Percentiles rank a stretch among this genome's conserved stretches.
phyloP scores from a whole-genome alignment of 2,329 filamentous ascomycete genomes.

The Pestalotiopsis fici region DNA sequence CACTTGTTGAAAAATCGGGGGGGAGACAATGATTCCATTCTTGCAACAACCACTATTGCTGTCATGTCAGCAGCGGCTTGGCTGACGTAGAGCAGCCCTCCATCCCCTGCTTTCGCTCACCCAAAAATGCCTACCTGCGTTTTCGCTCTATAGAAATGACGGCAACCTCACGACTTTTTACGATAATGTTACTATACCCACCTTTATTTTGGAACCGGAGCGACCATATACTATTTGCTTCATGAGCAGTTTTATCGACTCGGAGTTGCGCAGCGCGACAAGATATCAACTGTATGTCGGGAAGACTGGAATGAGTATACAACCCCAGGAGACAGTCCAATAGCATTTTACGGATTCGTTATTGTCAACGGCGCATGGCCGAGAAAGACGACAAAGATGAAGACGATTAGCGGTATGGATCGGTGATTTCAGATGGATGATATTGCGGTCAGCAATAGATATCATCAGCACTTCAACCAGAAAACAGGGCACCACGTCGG shows the following conservation, averaged over 20 bases:
- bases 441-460: too few relatives aligned
- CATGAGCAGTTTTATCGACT: neutral
- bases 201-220: neutral
- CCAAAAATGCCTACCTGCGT: too few relatives aligned
- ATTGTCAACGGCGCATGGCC: neutral
- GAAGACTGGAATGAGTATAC: neutral
- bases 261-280: too few relatives aligned
- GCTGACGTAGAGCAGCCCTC: neutral
- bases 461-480: too few relatives aligned
- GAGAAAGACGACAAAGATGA: neutral
- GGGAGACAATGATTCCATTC: too few relatives aligned
- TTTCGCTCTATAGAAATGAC: neutral
- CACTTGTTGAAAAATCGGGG: neutral
- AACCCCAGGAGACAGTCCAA: neutral
- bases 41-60: too few relatives aligned
- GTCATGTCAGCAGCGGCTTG: neutral
- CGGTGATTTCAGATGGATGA: too few relatives aligned
- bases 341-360: neutral
- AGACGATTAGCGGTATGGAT: too few relatives aligned
- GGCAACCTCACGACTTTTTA: neutral
- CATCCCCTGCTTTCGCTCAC: too few relatives aligned
- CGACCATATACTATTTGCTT: neutral
- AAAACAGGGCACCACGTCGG: too few relatives aligned
- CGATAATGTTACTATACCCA: neutral
- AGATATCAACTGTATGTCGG: neutral